Conservation (phyloP, 495 filamentous ascomycete species). For the Tirmania nivea region DNA sequence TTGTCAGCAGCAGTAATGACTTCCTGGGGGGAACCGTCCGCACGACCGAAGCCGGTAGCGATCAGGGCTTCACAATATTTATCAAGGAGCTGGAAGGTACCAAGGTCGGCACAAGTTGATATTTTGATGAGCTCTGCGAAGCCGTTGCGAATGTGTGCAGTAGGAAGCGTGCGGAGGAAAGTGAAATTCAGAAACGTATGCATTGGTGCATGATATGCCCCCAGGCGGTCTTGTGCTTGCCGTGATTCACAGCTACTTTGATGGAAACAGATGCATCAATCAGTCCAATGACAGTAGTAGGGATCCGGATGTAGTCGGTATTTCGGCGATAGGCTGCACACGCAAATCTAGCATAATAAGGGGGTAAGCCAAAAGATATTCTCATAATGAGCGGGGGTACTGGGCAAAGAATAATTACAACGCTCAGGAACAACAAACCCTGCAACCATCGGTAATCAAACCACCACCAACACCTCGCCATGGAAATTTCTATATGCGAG, state of each 20-base stretch:
- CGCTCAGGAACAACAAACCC: too few species aligned
- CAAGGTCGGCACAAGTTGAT: slow-evolving; percentile 36
- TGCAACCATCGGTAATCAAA: too few species aligned
- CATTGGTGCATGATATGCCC: slow-evolving; percentile 43
- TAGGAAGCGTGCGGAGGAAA: slow-evolving; percentile 37
- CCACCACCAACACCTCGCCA: too few species aligned
- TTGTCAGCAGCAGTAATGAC: slow-evolving; percentile 33
- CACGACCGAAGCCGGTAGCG: slow-evolving; percentile 32
- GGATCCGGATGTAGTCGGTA: slow-evolving; percentile 35
- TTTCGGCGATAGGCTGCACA: slow-evolving; percentile 34
- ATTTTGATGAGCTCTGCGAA: slow-evolving; percentile 50
- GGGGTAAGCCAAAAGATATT: slow-evolving; percentile 42
- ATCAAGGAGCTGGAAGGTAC: slow-evolving; percentile 38
- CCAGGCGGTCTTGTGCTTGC: slow-evolving; percentile 41
- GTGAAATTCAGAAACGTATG: slow-evolving; percentile 45
- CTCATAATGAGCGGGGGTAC: too few species aligned
- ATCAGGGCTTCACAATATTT: slow-evolving; percentile 39
- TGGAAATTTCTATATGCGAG: too few species aligned
- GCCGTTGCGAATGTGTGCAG: slow-evolving; percentile 39
- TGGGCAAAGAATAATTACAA: too few species aligned
- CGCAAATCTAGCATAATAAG: slow-evolving; percentile 46
- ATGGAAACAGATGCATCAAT: slow-evolving; percentile 46
- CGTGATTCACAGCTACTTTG: slow-evolving; percentile 44
- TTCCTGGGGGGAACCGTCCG: slow-evolving; percentile 26
- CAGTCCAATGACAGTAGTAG: slow-evolving; percentile 43